Base-by-base conservation (phyloP, 768 basidiomycete species). In the Sarcodon aspratus region DNA sequence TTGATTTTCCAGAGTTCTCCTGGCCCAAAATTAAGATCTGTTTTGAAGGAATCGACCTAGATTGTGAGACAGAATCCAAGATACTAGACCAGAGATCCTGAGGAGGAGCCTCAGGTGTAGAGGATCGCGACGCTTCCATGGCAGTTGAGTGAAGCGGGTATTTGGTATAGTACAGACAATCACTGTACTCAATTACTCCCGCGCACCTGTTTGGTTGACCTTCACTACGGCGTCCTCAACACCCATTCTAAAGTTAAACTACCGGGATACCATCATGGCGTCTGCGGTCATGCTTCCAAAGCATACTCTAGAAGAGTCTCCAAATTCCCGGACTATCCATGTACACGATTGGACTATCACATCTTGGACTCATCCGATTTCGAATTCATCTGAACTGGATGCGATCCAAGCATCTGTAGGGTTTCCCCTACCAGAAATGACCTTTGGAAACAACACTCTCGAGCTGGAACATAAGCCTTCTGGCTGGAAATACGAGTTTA, bases 361-460 rank as follows among this genome's bases (percentile, higher is more conserved):
- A 3, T 75, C 83, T 0, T 73, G 74, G 9, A 89, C 85, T 18
- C 76, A 79, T 54, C 77, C 88, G 8, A 94, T 93, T 59, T 86
- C 88, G 18, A 83, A 82, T 59, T 83, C 90, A 1, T 62, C 68
- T 42, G 81, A 91, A 56, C 80, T 78, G 52, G 86, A 94, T 60
- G 70, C 71, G 0, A 66, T 90, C 43, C 82, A 86, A 46, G 66
- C 75, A 6, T 55, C 64, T 0, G 68, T 89, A 4, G 80, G 82
- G 9, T 72, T 98, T 21, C 88, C 95, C 0, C 65, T 95, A 1
- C 96, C 96, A 2, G 96, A 99, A 62, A 98, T 98, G 91, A 92
- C 88, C 0, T 98, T 97, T 58, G 93, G 92, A 6, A 79, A 76
- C 63, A 98, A 98, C 64, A 62, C 61, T 12, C 72, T 99, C 8